Base-by-base conservation (phyloP, 78 protist species). In the Tieghemostelium lacteum region DNA sequence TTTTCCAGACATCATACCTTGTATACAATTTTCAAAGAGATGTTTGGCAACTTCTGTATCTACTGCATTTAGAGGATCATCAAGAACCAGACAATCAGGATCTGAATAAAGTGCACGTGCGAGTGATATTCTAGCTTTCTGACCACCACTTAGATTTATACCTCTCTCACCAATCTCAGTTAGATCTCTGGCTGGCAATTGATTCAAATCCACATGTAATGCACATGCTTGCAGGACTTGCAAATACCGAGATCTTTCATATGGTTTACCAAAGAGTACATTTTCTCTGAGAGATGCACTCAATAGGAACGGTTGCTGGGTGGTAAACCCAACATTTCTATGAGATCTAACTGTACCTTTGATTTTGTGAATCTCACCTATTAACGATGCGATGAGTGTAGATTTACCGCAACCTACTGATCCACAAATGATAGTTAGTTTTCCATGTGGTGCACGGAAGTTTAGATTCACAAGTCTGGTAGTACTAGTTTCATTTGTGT, bases 151-250 rank as follows among this genome's bases (percentile, higher is more conserved):
- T 14, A 99, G 92, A 74, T 94, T 98, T 58, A 99, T 49, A 39
- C 99, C 99, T 33, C 87, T 73, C 92, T 98, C 99, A 42, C 99
- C 99, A 33, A 99, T 97, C 66, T 96, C 98, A 14, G 98, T 94
- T 77, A 54, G 29, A 78, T 98, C 99, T 22, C 96, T 96, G 2
- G 63, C 83, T 3, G 95, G 75, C 26, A 96, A 42, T 20, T 36
- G n/a, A 17, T 19, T n/a, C 40, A 97, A 8, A 67, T 97, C 98
- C 2, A 70, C 14, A 3, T 19, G n/a, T 17, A 97, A 92, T 14
- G 78, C 73, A 19, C 98, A 97, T 19, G 95, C 97, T 1, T 77
- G 37, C 7, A 98, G 1, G 2, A 94, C 97, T 1, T 19, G 24
- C 0, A 28, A 10, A 66, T 96, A 98, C 22, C 83, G 6, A 16